Percentiles rank a stretch among this genome's conserved stretches.
These are phyloP conservation scores for Melaleuca quinquenervia DNA, from an alignment of 345 rosid species.

Conservation along the genomic window DNA sequence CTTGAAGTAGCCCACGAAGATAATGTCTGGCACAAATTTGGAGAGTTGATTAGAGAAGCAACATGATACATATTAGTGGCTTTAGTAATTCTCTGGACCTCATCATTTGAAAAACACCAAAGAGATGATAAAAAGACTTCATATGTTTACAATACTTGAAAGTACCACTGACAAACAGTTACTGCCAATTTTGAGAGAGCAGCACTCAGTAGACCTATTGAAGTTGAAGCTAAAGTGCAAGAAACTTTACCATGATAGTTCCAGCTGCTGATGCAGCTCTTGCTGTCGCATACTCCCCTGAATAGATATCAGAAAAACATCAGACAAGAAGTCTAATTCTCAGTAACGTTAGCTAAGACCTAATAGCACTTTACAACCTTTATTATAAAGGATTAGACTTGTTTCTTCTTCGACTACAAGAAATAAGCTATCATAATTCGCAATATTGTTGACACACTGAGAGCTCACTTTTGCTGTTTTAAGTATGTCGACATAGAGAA, in stretches of 20 bases:
- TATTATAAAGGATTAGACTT: background rate
- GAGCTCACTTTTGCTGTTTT: background rate
- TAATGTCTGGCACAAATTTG: constrained; percentile 43
- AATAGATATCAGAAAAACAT: background rate
- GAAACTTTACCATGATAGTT: constrained; percentile 62
- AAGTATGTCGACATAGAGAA: background rate
- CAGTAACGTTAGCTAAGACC: background rate
- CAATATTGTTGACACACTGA: background rate
- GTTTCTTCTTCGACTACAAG: background rate
- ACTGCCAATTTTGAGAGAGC: background rate
- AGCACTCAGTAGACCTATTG: background rate
- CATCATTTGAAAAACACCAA: background rate
- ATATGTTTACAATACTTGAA: background rate
- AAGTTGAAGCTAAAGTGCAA: background rate
- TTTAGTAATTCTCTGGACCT: background rate
- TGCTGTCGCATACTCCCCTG: constrained; percentile 92
- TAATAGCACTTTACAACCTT: background rate
- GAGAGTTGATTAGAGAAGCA: background rate
- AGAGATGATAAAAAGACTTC: background rate
- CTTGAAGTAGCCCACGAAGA: constrained; percentile 95
- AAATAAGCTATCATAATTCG: background rate
- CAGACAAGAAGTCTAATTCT: background rate
- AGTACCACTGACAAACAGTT: background rate
- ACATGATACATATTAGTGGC: background rate
- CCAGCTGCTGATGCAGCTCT: constrained; percentile 83